Evolutionary conservation across 345 rosid species (phyloP), one percentile per base, ranked within the genome.

Genomic region (Mercurialis annua): DNA sequence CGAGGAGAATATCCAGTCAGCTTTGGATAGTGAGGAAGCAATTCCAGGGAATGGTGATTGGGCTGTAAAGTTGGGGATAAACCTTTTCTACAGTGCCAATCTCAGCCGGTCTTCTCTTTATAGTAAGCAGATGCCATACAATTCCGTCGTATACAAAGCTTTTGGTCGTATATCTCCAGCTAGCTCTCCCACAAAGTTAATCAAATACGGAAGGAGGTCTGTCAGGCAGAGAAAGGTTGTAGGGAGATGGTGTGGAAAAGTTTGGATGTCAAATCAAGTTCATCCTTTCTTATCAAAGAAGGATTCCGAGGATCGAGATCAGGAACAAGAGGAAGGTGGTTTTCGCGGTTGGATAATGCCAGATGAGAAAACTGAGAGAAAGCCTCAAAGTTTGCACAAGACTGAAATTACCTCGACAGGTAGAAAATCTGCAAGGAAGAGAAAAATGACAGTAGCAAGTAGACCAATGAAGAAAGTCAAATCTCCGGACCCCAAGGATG

Each of bases 191-290:
- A 49, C 52, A 27, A 70, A 86, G 71, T 57, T 66, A 21, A 71
- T 82, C 64, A 69, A 71, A 38, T 71, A 73, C 50, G 86, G 88
- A 59, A 82, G 80, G 83, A 78, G 85, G 74, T 58, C 78, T 44
- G 68, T 70, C 61, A 85, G 76, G 77, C 98, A 73, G 78, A 92
- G 72, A 78, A 92, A 90, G 59, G 86, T 90, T 75, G 98, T 76
- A 1, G 98, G 97, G 42, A 93, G 84, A 84, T 93, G 98, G 98
- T 93, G 98, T 72, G 98, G 98, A 58, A 90, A 80, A 75, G 92
- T 90, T 74, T 93, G 98, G 97, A 93, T 87, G 97, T 93, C 98
- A 65, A 89, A 85, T 84, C 97, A 87, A 85, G 93, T 92, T 73
- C 98, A 93, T 77, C 84, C 94, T 29, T 78, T 89, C 77, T 73